These are phyloP conservation scores for Knoxia roxburghii DNA, from an alignment of 257 asterid species.

Conservation along the genomic window DNA sequence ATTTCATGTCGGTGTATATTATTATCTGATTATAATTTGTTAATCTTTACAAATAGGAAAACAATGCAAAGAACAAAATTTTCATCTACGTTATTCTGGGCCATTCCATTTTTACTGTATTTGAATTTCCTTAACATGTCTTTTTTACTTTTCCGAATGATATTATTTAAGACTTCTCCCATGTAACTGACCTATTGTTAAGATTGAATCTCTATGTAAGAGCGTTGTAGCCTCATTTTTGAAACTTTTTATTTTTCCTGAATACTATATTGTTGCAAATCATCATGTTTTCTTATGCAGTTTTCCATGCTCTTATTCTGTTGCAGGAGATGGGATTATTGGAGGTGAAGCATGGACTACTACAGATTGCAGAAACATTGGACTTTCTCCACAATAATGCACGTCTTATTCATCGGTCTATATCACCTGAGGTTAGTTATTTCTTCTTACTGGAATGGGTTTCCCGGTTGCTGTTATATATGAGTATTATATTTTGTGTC, in stretches of 20 bases:
- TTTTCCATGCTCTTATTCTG: constrained; percentile 6
- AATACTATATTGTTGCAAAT: constrained; percentile 2
- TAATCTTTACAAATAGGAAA: not conserved
- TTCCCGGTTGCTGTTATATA: not conserved
- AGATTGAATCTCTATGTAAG: not conserved
- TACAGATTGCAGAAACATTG: constrained; percentile 95
- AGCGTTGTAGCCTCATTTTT: not conserved
- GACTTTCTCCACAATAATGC: constrained; percentile 97
- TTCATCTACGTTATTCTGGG: not conserved
- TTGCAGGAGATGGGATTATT: constrained; percentile 92
- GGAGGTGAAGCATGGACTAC: constrained; percentile 97
- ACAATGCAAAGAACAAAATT: not conserved
- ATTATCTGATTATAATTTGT: not conserved
- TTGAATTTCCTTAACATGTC: not conserved
- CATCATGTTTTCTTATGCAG: not conserved
- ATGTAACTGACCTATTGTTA: not conserved
- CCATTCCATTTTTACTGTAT: not conserved
- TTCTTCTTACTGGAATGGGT: constrained; percentile 4
- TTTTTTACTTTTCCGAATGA: not conserved
- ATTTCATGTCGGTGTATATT: not conserved
- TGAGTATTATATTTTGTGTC: constrained; percentile 5
- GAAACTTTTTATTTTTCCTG: not conserved
- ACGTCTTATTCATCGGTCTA: constrained; percentile 76
- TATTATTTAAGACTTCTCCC: not conserved
- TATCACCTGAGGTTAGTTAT: constrained; percentile 79